Evolutionary conservation across 768 basidiomycete species (phyloP), one percentile per base, ranked within the genome.

Genomic region (Cyathus striatus): DNA sequence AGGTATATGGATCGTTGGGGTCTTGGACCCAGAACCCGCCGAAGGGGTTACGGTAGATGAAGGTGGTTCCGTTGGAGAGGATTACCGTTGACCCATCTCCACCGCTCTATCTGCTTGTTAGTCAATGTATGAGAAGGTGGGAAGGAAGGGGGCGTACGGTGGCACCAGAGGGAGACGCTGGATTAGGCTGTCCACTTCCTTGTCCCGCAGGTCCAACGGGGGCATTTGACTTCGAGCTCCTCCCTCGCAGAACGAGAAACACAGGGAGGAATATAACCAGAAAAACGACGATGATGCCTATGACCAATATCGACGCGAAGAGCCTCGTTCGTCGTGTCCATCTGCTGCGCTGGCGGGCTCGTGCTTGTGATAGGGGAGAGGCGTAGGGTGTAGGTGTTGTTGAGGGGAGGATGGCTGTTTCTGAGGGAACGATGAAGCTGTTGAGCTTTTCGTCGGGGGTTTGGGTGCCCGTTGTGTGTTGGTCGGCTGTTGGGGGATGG

Each of bases 1-100:
- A 73, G 62, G 78, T 81, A 69, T 78, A 87, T 4, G 86, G 84
- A 56, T 83, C 63, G 6, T 69, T 65, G 4, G 79, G 77, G 57
- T 86, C 77, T 57, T 66, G 59, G 0, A 76, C 70, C 80, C 79
- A 83, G 51, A 68, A 73, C 9, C 82, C 83, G 13, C 79, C 88
- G 57, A 86, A 85, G 1, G 73, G 60, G 61, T 90, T 91, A 48
- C 68, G 64, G 57, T 92, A 91, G 0, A 66, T 76, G 62, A 90
- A 83, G 3, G 68, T 71, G 0, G 78, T 69, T 5, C 89, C 90
- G 48, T 88, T 75, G 4, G 71, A 75, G 10, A 72, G 64, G 10
- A 67, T 76, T 35, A 90, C 64, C 12, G 63, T 59, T 10, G 79
- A 81, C 5, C 86, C 86, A 50, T 83, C 75, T 7, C 76, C 75